Evolutionary conservation across 2,329 filamentous ascomycete species (phyloP).

Genomic region (Neonectria sp.): DNA sequence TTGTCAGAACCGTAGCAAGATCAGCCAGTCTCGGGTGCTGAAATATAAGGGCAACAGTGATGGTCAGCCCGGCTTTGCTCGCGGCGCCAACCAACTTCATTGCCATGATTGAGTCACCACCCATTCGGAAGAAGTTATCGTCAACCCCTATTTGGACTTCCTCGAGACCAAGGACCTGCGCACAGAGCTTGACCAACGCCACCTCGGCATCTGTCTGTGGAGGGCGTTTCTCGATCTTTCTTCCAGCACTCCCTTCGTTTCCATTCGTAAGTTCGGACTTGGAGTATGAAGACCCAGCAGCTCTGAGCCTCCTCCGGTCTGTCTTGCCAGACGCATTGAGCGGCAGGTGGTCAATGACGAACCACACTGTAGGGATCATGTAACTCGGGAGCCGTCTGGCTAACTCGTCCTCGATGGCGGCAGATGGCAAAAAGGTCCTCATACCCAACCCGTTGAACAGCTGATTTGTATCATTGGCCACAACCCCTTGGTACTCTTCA

Average conservation of each 20-base stretch:
- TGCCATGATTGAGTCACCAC: constrained; percentile 43
- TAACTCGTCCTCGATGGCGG: background rate
- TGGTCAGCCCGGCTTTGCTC: background rate
- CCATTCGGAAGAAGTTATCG: constrained; percentile 45
- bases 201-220: background rate
- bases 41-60: no score
- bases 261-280: background rate
- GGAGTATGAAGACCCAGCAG: background rate
- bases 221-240: background rate
- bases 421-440: no score
- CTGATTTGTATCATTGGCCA: background rate
- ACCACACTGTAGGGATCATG: constrained; percentile 32
- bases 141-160: constrained; percentile 47
- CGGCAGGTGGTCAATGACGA: constrained; percentile 30
- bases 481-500: background rate
- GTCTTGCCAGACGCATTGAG: constrained; percentile 36
- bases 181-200: constrained; percentile 24
- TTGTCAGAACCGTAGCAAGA: background rate
- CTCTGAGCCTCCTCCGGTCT: constrained; percentile 31
- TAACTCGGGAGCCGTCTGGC: constrained; percentile 33
- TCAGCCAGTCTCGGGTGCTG: constrained; percentile 8
- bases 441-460: background rate
- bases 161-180: constrained; percentile 22
- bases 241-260: background rate
- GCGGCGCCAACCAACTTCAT: no score